Conservation (phyloP, 140 eudicot genomes). For the Erigeron philadelphicus region DNA sequence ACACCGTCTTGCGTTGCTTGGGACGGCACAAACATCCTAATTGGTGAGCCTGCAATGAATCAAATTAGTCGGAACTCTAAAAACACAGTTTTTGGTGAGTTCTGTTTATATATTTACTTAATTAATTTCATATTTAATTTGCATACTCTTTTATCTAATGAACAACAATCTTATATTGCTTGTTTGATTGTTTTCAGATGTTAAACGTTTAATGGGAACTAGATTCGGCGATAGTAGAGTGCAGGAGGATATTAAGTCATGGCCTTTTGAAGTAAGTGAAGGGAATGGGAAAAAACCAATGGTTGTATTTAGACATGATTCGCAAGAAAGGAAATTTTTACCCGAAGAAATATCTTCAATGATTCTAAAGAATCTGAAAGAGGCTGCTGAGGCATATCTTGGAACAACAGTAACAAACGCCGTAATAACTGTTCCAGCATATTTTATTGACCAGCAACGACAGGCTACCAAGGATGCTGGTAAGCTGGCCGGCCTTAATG, state of each 20-base stretch:
- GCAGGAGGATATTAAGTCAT: not conserved
- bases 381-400: not conserved
- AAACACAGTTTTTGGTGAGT: constrained; percentile 1
- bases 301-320: not conserved
- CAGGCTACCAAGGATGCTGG: not conserved
- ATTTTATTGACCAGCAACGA: not conserved
- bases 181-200: not conserved
- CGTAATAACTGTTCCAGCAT: not conserved
- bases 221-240: not conserved
- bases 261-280: not conserved
- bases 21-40: not conserved
- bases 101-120: too few species aligned
- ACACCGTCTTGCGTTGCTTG: not conserved
- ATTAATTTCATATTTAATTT: too few species aligned
- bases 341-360: not conserved
- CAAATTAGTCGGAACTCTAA: not conserved
- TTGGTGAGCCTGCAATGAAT: not conserved
- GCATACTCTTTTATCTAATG: not conserved
- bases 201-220: not conserved
- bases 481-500: not conserved
- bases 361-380: not conserved
- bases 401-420: not conserved
- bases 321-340: not conserved
- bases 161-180: not conserved
- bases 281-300: not conserved